Percentiles rank a stretch among this genome's conserved stretches.
phyloP scores from a whole-genome alignment of 169 alveolate genomes.

The Cryptosporidium andersoni region DNA sequence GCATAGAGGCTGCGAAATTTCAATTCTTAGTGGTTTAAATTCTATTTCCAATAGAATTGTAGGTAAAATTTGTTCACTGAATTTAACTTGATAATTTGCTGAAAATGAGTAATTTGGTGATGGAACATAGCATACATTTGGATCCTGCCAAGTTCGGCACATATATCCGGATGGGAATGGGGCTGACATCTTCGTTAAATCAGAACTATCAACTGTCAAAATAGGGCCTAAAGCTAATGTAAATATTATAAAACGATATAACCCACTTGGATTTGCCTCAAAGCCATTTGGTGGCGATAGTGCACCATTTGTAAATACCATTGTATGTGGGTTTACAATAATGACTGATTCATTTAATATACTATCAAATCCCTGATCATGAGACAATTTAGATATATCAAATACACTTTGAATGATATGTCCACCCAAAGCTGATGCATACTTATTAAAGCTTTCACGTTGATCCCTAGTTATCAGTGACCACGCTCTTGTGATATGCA shows the following conservation, averaged over 20 bases:
- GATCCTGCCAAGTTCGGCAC: slow-evolving; percentile 63
- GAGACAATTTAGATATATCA: slow-evolving; percentile 58
- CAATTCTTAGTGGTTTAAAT: slow-evolving; percentile 80
- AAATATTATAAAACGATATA: slow-evolving; percentile 44
- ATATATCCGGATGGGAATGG: slow-evolving; percentile 71
- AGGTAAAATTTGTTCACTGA: slow-evolving; percentile 81
- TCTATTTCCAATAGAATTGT: slow-evolving; percentile 78
- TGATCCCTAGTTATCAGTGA: slow-evolving; percentile 74
- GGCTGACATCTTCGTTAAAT: slow-evolving; percentile 25
- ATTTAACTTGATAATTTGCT: slow-evolving; percentile 76
- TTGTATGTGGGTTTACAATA: slow-evolving; percentile 17
- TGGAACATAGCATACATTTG: slow-evolving; percentile 27
- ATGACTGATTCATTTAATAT: slow-evolving; percentile 45
- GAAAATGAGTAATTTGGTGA: slow-evolving; percentile 42
- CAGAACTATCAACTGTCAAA: slow-evolving; percentile 34
- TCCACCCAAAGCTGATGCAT: slow-evolving; percentile 70
- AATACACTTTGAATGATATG: slow-evolving; percentile 60
- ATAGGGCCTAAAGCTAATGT: slow-evolving; percentile 60
- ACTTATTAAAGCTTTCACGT: slow-evolving; percentile 74
- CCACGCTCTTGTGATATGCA: slow-evolving; percentile 82
- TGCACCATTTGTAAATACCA: slow-evolving; percentile 66
- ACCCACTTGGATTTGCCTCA: slow-evolving; percentile 61
- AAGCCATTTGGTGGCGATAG: slow-evolving; percentile 64
- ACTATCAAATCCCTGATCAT: slow-evolving; percentile 28
- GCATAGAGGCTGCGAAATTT: slow-evolving; percentile 84